phyloP scores from a whole-genome alignment of 441 rosid genomes.

The Oxalis stricta region DNA sequence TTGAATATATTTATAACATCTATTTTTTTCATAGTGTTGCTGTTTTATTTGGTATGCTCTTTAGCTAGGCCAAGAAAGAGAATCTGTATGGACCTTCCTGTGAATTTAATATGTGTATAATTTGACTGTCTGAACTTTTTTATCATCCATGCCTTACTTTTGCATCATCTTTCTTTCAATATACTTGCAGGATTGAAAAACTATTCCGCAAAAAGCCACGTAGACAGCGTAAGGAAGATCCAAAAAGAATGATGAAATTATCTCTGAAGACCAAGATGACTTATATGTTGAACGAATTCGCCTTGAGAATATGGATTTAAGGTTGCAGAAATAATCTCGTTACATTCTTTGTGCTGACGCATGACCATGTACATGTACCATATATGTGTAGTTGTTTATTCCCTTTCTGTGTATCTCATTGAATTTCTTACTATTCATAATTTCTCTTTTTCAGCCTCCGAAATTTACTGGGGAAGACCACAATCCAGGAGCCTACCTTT shows the following conservation, averaged over 20 bases:
- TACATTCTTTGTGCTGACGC: too few species aligned
- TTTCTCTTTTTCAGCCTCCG: slow-evolving; percentile 24
- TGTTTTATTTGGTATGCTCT: too few species aligned
- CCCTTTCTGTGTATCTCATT: not conserved
- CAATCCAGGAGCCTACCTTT: slow-evolving; percentile 81
- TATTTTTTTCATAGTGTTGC: not conserved
- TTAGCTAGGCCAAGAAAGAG: too few species aligned
- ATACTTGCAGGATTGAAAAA: slow-evolving; percentile 28
- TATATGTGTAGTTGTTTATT: not conserved
- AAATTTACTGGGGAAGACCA: slow-evolving; percentile 44
- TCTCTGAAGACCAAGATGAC: slow-evolving; percentile 27
- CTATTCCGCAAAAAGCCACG: slow-evolving; percentile 25
- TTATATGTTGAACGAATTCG: slow-evolving; percentile 52
- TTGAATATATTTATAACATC: too few species aligned
- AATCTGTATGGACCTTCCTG: too few species aligned
- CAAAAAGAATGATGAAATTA: slow-evolving; percentile 27
- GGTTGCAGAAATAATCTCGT: slow-evolving; percentile 16
- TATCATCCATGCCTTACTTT: not conserved
- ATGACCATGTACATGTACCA: too few species aligned
- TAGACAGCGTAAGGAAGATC: slow-evolving; percentile 7
- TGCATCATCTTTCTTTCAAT: not conserved
- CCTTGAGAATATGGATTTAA: slow-evolving; percentile 53
- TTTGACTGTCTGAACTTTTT: not conserved
- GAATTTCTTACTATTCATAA: not conserved
- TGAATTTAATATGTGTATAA: too few species aligned